Evolutionary conservation across 495 filamentous ascomycete species (phyloP), one percentile per base, ranked within the genome.

Genomic region (Penicillium desertorum): DNA sequence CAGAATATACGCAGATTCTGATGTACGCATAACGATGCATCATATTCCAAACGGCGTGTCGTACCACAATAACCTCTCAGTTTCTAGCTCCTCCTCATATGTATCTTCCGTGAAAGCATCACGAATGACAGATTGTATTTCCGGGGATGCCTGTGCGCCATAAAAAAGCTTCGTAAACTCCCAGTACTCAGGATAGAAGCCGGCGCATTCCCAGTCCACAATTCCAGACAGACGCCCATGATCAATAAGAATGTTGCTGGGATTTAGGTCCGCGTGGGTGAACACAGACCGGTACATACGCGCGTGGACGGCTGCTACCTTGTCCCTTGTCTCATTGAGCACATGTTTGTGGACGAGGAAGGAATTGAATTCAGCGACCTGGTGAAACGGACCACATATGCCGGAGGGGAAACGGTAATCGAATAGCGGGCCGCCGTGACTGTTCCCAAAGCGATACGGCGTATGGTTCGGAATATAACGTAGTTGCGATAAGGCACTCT

Each of bases 121-220:
- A 9, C 46, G 36, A 27, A 56, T 53, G 41, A 62, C 32, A 7
- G 45, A 3, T 36, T 45, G 36, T 20, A 62, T 52, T 23, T 37
- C 55, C 1, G 36, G 48, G 10, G 45, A 39, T 27, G 48, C 17
- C 45, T 56, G 30, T 32, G 52, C 41, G 27, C 51, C 48, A 53
- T 64, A 66, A 62, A 67, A 63, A 0, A 60, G 57, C 59, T 65
- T 71, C 0, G 64, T 71, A 51, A 60, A 72, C 20, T 69, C 71
- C 71, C 71, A 74, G 43, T 72, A 74, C 29, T 71, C 69, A 37
- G 71, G 67, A 19, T 45, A 56, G 22, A 59, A 74, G n/a, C 69
- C 69, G 4, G 69, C 65, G 7, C 57, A 66, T 58, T 74, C 67
- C 67, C 69, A 74, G 29, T 72, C 69, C 9, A 74, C 51, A 57